Evolutionary conservation across 2,329 filamentous ascomycete genomes (phyloP), one percentile per base, ranked within the genome.

Genomic region (Akanthomyces uredinophilus): DNA sequence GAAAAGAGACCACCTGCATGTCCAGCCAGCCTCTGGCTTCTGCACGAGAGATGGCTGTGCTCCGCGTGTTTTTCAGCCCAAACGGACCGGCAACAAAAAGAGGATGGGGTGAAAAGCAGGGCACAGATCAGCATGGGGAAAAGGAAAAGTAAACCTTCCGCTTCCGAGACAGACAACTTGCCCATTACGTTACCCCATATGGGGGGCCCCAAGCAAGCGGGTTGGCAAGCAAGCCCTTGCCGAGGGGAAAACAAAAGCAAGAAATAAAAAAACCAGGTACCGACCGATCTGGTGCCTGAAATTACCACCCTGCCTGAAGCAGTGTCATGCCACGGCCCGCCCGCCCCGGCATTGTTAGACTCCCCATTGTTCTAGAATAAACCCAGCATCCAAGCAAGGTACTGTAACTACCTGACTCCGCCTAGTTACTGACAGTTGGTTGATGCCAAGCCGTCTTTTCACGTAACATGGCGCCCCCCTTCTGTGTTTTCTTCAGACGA

Each of bases 201-300:
- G 27, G 27, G n/a, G n/a, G n/a, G n/a, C n/a, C 27, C 27, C 27
- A 29, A 29, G 27, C 27, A 29, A 29, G 27, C 27, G 6, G 27
- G 27, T 4, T 5, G 6, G 27, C 44, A 8, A 10, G 41, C n/a
- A 44, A 39, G 10, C 10, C 24, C 52, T 37, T 24, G 20, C 20
- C 4, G 20, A 6, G 27, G 27, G 27, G 18, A 44, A 18, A 44
- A 44, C 20, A 14, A 32, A 18, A 35, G 20, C 5, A 16, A 11
- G 2, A 35, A 8, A 18, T 6, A 27, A 13, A 5, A 16, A 35
- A 35, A 22, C 20, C 32, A 57, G 43, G 52, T 44, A 55, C 52
- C 52, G 52, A 55, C 52, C 52, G 52, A 57, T 57, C 43, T 57
- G 54, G 41, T 57, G 54, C 54, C 54, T 47, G 54, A 57, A 47